A percentile compares a stretch with the other conserved stretches of the same genome.
Evolutionary conservation across 2,329 filamentous ascomycete species (phyloP).

Genomic region (Leptographium flavum): DNA sequence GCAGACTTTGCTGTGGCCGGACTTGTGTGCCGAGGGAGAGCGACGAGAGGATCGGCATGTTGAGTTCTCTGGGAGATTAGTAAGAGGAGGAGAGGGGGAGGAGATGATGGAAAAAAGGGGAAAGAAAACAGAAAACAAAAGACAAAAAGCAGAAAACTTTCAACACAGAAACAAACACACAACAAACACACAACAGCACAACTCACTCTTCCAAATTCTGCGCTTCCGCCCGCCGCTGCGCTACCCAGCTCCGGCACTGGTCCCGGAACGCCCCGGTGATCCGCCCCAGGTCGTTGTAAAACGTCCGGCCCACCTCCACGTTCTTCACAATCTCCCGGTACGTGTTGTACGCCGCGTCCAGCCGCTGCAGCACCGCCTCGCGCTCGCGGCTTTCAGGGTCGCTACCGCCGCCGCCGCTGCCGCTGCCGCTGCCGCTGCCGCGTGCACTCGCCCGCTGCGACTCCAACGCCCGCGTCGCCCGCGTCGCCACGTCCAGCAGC

Average conservation of each 20-base stretch:
- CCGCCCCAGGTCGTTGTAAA: conserved; percentile 89
- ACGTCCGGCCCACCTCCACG: conserved; percentile 80
- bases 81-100: not conserved
- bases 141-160: not conserved
- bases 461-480: conserved; percentile 67
- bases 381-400: conserved; percentile 44
- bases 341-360: conserved; percentile 86
- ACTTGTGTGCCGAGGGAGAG: conserved; percentile 19
- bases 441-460: conserved; percentile 51
- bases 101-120: not conserved
- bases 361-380: conserved; percentile 70
- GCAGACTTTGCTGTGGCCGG: not conserved
- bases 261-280: conserved; percentile 77
- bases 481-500: conserved; percentile 52
- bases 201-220: conserved; percentile 60
- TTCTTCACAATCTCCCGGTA: conserved; percentile 95
- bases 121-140: not conserved
- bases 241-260: conserved; percentile 60
- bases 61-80: conserved; percentile 27
- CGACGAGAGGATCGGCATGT: conserved; percentile 34
- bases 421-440: conserved; percentile 43
- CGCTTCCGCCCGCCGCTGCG: conserved; percentile 68
- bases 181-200: not conserved
- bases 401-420: conserved; percentile 33
- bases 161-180: not conserved